Evolutionary conservation across 148 eudicot species (phyloP).

Genomic region (Bassia scoparia): DNA sequence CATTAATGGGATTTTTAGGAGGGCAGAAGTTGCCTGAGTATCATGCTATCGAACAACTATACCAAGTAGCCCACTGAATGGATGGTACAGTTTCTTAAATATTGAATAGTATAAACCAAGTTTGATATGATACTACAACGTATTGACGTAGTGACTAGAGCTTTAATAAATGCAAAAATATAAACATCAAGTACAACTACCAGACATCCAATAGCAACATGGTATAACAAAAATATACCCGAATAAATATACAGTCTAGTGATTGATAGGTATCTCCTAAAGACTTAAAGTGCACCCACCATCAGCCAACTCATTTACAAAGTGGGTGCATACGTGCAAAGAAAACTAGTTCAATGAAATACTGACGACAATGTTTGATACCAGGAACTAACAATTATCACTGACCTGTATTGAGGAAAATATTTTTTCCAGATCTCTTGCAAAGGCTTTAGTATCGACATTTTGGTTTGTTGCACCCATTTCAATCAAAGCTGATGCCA

Average conservation of each 20-base stretch:
- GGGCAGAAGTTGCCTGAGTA: background rate
- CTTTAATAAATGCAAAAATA: too few species aligned
- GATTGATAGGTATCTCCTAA: background rate
- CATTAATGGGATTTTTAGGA: background rate
- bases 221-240: background rate
- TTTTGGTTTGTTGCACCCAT: constrained; percentile 88
- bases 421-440: constrained; percentile 75
- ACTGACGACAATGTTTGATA: background rate
- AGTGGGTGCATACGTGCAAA: background rate
- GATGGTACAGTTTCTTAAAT: too few species aligned
- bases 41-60: background rate
- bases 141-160: too few species aligned
- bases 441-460: constrained; percentile 75
- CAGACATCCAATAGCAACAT: background rate
- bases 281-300: background rate
- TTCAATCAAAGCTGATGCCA: constrained; percentile 86
- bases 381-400: background rate
- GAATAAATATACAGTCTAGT: background rate
- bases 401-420: constrained; percentile 83
- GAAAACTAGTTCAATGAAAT: background rate
- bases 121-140: too few species aligned
- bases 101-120: too few species aligned
- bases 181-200: background rate
- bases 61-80: background rate
- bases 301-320: background rate